These are phyloP conservation scores for Scorias spongiosa DNA, from an alignment of 2,329 filamentous ascomycete genomes.

Conservation along the genomic window DNA sequence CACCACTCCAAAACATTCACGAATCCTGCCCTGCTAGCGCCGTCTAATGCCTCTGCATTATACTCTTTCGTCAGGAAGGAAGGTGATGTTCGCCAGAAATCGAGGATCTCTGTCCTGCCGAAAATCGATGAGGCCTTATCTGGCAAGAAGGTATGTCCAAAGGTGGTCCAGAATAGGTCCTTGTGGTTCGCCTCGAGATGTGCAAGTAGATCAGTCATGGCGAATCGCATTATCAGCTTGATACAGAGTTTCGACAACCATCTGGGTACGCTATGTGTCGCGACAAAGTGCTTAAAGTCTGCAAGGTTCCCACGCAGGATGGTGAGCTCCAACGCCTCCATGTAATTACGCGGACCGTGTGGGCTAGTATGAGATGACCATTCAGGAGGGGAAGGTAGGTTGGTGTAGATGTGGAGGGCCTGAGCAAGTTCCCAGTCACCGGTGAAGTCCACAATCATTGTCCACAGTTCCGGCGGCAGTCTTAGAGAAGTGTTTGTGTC, in stretches of 20 bases:
- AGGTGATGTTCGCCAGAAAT: constrained; percentile 78
- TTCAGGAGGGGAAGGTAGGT: constrained; percentile 53
- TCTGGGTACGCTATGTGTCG: constrained; percentile 48
- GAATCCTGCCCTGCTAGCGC: constrained; percentile 72
- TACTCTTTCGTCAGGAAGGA: constrained; percentile 80
- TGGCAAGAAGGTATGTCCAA: constrained; percentile 65
- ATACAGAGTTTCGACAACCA: constrained; percentile 70
- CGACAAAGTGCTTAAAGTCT: constrained; percentile 60
- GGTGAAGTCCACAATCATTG: constrained; percentile 68
- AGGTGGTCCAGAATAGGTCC: constrained; percentile 74
- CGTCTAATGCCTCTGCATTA: constrained; percentile 69
- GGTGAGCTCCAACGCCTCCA: constrained; percentile 70
- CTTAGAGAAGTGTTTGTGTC: constrained; percentile 23
- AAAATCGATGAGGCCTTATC: constrained; percentile 82
- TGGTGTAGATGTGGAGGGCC: constrained; percentile 67
- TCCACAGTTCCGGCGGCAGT: constrained; percentile 78
- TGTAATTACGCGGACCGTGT: constrained; percentile 54
- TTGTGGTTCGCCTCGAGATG: constrained; percentile 52
- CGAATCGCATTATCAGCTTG: constrained; percentile 84
- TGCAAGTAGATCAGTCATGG: constrained; percentile 60
- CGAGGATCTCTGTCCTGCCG: constrained; percentile 66
- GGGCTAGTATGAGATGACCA: constrained; percentile 50
- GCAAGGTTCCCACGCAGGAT: constrained; percentile 58
- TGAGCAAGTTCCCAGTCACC: constrained; percentile 84
- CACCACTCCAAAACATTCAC: constrained; percentile 83